Base-by-base conservation (phyloP, 2,329 filamentous ascomycete species). In the Pseudocercospora cruenta region DNA sequence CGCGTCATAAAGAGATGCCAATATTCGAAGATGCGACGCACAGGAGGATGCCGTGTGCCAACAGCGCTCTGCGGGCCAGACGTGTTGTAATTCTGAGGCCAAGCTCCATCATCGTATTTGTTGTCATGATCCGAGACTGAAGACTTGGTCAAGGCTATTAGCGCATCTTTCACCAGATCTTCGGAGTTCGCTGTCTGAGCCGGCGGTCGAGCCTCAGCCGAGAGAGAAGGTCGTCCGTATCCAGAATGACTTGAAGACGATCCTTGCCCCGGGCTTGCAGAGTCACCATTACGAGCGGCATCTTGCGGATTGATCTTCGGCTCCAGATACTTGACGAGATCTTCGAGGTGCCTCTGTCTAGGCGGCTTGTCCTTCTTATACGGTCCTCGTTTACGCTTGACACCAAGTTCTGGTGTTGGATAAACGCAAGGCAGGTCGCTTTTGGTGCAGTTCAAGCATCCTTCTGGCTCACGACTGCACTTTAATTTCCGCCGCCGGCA, bases 361-460 rank as follows among this genome's bases (percentile, higher is more conserved):
- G 70, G 61, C 45, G 69, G 66, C 51, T 73, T 74, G 60, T 74
- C 72, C 57, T 75, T 75, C 65, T 74, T 74, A 65, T 75, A 75
- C 1, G 73, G 73, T 1, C 73, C 73, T 61, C 73, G 71, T 31
- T 75, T 75, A 7, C 71, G 69, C 58, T 72, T 74, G n/a, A 71
- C 66, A 19, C 73, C 71, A 12, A 65, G 14, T 22, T 75, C 72
- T 4, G 71, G 71, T 4, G 67, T 49, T 16, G 71, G 70, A 54
- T 75, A 75, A 1, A 75, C 71, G 63, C 73, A 75, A 36, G 71
- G 72, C 26, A 75, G 59, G 6, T 71, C 69, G 21, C 70, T 60
- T 54, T 73, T 74, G 33, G 61, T 58, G 62, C 73, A 75, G 49
- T 75, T 73, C 24, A 54, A 63, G 61, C 73, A 75, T 10, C 72